phyloP scores from a whole-genome alignment of 2,329 filamentous ascomycete species.

The Zymoseptoria brevis region DNA sequence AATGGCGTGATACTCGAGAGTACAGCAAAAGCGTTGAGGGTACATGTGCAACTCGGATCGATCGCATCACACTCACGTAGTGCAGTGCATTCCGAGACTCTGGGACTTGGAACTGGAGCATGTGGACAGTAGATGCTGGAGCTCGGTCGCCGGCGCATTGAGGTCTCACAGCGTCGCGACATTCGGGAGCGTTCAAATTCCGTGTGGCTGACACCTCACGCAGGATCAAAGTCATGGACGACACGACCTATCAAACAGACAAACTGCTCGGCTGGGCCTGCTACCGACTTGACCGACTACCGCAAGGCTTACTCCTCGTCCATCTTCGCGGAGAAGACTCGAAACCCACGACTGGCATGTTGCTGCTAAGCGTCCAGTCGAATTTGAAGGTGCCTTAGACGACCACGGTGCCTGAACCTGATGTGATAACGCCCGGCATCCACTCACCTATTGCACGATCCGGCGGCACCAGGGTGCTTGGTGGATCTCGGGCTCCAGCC shows the following conservation, averaged over 20 bases:
- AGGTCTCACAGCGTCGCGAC: neutral
- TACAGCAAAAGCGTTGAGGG: slow-evolving; percentile 11
- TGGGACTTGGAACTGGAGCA: neutral
- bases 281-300: slow-evolving; percentile 72
- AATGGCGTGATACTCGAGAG: neutral
- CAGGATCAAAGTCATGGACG: slow-evolving; percentile 79
- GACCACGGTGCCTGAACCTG: neutral
- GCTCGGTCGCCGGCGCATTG: neutral
- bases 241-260: slow-evolving; percentile 62
- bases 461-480: neutral
- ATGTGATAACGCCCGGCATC: neutral
- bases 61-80: neutral
- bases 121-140: neutral
- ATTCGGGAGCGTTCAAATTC: neutral
- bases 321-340: slow-evolving; percentile 66
- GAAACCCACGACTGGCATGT: slow-evolving; percentile 54
- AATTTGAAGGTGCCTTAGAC: neutral
- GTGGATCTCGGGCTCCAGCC: neutral
- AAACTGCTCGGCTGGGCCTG: slow-evolving; percentile 82
- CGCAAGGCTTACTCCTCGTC: slow-evolving; percentile 67
- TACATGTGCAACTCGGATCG: neutral
- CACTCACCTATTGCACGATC: neutral
- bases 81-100: neutral
- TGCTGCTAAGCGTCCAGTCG: slow-evolving; percentile 52
- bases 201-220: slow-evolving; percentile 2